Percentiles rank a stretch among this genome's conserved stretches.
phyloP scores from a whole-genome alignment of 2,329 filamentous ascomycete species.

The Keithomyces neogunnii region DNA sequence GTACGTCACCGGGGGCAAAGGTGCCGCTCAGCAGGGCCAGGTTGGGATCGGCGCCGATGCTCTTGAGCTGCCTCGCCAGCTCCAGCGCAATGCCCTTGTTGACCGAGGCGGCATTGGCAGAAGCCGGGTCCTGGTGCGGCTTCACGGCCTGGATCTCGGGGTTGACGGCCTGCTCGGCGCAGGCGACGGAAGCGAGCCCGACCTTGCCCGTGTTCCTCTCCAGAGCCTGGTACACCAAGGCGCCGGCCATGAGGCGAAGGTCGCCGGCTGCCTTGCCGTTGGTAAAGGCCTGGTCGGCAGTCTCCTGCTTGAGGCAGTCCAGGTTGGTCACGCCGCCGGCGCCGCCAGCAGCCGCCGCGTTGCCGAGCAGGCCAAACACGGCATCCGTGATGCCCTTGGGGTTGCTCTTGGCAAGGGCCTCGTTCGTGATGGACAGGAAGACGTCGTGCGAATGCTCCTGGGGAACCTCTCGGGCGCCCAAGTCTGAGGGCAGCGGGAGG shows the following conservation, averaged over 20 bases:
- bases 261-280: conserved; percentile 46
- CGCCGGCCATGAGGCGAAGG: conserved; percentile 43
- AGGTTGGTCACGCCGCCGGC: conserved; percentile 33
- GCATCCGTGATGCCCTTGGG: conserved; percentile 1
- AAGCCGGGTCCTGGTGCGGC: conserved; percentile 62
- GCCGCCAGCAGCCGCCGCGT: conserved; percentile 6
- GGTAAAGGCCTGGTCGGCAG: conserved; percentile 51
- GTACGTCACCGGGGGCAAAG: conserved; percentile 51
- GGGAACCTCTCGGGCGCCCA: not conserved
- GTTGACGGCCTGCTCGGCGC: conserved; percentile 50
- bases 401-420: not conserved
- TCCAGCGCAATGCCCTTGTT: conserved; percentile 55
- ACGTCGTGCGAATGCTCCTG: conserved; percentile 1
- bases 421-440: not conserved
- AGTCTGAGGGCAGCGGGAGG: too few relatives aligned
- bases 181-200: conserved; percentile 37
- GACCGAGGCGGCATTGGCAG: conserved; percentile 40
- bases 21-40: conserved; percentile 54
- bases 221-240: conserved; percentile 45
- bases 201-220: conserved; percentile 38
- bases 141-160: conserved; percentile 55
- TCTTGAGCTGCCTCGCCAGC: conserved; percentile 50
- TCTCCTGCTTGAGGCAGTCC: conserved; percentile 37
- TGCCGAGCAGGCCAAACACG: conserved; percentile 1
- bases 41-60: conserved; percentile 53